phyloP scores from a whole-genome alignment of 2,329 filamentous ascomycete genomes.

The Huntiella savannae region DNA sequence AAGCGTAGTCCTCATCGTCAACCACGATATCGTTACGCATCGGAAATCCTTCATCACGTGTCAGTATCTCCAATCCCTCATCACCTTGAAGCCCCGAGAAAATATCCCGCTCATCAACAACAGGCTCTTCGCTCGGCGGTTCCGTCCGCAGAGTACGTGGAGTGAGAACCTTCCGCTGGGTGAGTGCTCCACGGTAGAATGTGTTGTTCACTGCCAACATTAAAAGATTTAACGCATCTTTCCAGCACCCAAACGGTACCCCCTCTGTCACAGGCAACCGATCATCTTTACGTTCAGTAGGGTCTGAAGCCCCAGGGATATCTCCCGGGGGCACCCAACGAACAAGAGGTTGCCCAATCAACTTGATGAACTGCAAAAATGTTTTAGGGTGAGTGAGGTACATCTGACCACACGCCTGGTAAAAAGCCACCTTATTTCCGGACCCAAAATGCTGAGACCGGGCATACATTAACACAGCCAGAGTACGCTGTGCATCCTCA shows the following conservation, averaged over 20 bases:
- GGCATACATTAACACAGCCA: too few species aligned
- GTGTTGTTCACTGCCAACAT: slow-evolving; percentile 28
- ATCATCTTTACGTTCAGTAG: slow-evolving; percentile 15
- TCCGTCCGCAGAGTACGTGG: too few species aligned
- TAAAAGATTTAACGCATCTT: slow-evolving; percentile 39
- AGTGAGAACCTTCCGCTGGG: too few species aligned
- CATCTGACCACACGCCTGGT: slow-evolving; percentile 36
- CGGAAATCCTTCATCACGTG: too few species aligned
- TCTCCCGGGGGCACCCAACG: slow-evolving; percentile 25
- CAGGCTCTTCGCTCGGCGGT: too few species aligned
- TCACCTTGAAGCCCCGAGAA: too few species aligned
- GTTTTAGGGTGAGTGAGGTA: slow-evolving; percentile 34
- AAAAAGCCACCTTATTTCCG: slow-evolving; percentile 35
- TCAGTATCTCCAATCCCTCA: too few species aligned
- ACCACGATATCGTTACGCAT: too few species aligned
- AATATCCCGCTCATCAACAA: too few species aligned
- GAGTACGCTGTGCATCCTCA: too few species aligned
- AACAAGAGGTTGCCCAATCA: slow-evolving; percentile 36
- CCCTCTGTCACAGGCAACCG: slow-evolving; percentile 2
- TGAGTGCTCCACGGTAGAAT: neutral
- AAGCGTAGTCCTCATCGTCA: too few species aligned
- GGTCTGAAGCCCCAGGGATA: slow-evolving; percentile 15
- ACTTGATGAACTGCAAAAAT: slow-evolving; percentile 31
- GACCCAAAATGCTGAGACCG: slow-evolving; percentile 18
- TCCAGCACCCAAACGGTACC: slow-evolving; percentile 39